A percentile compares a stretch with the other conserved stretches of the same genome.
Conservation (phyloP, 2,329 filamentous ascomycete genomes). For the Ceratocystis harringtonii region DNA sequence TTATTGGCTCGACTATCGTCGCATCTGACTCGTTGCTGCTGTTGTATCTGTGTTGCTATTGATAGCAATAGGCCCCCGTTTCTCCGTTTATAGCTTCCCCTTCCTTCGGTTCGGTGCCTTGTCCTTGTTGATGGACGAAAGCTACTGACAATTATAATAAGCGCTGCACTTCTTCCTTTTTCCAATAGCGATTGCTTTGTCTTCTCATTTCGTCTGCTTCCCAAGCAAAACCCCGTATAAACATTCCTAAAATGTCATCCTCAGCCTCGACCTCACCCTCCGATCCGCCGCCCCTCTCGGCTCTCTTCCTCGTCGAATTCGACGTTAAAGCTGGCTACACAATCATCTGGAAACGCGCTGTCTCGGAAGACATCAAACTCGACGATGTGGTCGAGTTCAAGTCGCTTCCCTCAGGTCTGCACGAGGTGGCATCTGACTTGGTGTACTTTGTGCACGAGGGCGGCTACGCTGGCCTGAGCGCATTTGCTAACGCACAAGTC, state of each 20-base stretch:
- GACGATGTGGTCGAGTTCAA: conserved; percentile 92
- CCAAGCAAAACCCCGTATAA: background rate
- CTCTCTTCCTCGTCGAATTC: conserved; percentile 79
- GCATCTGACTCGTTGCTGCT: background rate
- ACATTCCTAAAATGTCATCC: background rate
- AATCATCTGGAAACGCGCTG: conserved; percentile 66
- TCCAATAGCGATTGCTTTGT: background rate
- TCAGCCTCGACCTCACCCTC: conserved; percentile 9
- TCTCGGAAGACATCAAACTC: conserved; percentile 52
- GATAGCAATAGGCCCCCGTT: background rate
- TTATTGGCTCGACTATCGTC: background rate
- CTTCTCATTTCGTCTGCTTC: background rate
- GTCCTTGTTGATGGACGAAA: background rate
- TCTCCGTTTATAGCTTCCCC: background rate
- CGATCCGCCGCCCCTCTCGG: conserved; percentile 47
- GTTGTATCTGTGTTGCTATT: background rate
- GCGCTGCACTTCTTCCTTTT: no score
- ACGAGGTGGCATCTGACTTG: conserved; percentile 75
- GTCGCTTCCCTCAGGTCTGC: conserved; percentile 80
- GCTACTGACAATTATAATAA: no score
- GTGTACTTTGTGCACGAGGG: conserved; percentile 83
- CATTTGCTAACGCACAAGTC: conserved; percentile 73
- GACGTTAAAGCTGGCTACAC: conserved; percentile 87
- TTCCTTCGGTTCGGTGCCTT: background rate
- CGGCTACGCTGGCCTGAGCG: conserved; percentile 72